Evolutionary conservation across 805 yeast species (phyloP).

Genomic region (Metschnikowia shivogae): DNA sequence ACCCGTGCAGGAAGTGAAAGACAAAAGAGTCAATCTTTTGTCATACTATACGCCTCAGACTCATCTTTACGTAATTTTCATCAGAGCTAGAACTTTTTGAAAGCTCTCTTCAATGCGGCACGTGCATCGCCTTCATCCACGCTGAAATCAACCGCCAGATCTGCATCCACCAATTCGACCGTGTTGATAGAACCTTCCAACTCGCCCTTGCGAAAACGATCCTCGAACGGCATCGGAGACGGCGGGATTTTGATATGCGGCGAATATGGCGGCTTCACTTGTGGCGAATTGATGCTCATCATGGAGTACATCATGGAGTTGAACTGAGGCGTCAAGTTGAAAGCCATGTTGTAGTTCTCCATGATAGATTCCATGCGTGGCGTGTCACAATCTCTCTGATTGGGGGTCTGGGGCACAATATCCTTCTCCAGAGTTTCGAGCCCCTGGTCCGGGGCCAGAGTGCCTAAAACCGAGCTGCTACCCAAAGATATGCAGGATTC

Average conservation of each 20-base stretch:
- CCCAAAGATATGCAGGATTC: conserved; percentile 1
- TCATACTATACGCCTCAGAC: background rate
- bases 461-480: background rate
- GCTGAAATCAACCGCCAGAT: conserved; percentile 1
- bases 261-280: conserved; percentile 28
- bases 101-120: conserved; percentile 7
- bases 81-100: conserved; percentile 2
- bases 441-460: conserved; percentile 1
- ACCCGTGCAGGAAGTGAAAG: no score
- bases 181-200: background rate
- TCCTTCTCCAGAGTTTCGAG: background rate
- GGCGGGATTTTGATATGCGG: conserved; percentile 17
- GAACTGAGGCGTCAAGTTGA: conserved; percentile 39
- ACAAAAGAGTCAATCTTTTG: background rate
- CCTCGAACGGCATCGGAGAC: background rate
- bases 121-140: conserved; percentile 16
- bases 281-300: conserved; percentile 33
- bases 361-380: conserved; percentile 1
- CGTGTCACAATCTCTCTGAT: conserved; percentile 24
- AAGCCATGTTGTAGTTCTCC: conserved; percentile 15
- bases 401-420: conserved; percentile 34
- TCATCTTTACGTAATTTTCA: no score
- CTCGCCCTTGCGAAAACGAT: background rate
- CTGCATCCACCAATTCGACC: background rate
- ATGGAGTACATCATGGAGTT: conserved; percentile 38